Evolutionary conservation across 2,329 filamentous ascomycete genomes (phyloP).

Genomic region (Epicoccum sorghinum): DNA sequence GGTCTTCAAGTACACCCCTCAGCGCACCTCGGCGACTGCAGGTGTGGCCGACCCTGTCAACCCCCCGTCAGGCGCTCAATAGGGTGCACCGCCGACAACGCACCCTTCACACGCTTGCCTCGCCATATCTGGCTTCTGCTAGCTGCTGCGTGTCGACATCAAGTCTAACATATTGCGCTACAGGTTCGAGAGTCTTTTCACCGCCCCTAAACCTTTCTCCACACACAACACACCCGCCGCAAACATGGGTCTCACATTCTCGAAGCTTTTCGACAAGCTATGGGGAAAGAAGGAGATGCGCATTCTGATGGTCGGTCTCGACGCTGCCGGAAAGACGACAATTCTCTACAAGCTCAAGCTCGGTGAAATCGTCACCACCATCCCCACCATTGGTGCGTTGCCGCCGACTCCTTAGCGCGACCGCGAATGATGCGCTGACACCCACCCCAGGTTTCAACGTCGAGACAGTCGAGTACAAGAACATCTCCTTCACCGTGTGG

Average conservation of each 20-base stretch:
- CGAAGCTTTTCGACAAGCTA: slow-evolving; percentile 97
- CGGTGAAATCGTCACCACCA: slow-evolving; percentile 96
- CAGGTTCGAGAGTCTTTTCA: slow-evolving; percentile 48
- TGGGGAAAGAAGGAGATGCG: slow-evolving; percentile 99
- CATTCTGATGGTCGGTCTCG: slow-evolving; percentile 95
- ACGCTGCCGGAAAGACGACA: slow-evolving; percentile 95
- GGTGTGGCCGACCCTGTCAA: slow-evolving; percentile 31
- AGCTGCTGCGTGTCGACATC: slow-evolving; percentile 17
- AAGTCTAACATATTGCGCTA: slow-evolving; percentile 21
- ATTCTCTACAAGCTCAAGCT: slow-evolving; percentile 99
- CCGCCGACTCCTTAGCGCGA: slow-evolving; percentile 10
- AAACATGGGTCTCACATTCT: slow-evolving; percentile 91
- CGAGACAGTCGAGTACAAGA: slow-evolving; percentile 98
- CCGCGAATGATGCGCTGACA: slow-evolving; percentile 32
- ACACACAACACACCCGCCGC: slow-evolving; percentile 53
- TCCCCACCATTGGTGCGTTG: slow-evolving; percentile 81
- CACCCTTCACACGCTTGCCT: slow-evolving; percentile 12
- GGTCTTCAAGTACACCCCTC: slow-evolving; percentile 20
- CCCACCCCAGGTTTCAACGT: slow-evolving; percentile 79
- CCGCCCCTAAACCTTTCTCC: slow-evolving; percentile 30
- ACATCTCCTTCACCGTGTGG: slow-evolving; percentile 99
- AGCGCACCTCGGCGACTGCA: slow-evolving; percentile 25
- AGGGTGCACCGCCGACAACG: slow-evolving; percentile 22
- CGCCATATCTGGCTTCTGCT: slow-evolving; percentile 14
- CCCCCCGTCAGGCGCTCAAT: slow-evolving; percentile 34